Base-by-base conservation (phyloP, 257 asterid species). In the Paulownia fortunei region DNA sequence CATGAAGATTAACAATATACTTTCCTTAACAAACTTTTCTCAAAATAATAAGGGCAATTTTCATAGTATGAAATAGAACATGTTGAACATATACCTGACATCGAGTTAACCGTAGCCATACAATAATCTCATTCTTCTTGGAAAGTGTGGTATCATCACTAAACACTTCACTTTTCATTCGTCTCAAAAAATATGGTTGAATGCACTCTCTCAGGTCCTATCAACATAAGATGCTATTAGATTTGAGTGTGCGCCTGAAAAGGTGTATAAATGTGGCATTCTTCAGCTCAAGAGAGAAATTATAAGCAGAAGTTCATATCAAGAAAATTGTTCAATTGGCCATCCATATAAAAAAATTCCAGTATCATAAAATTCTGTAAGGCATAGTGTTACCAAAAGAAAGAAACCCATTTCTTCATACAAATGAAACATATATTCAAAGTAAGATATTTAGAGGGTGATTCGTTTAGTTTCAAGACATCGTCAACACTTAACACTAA, bases 101-200 rank as follows among this genome's bases (percentile, higher is more conserved):
- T 66, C 77, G 87, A 36, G 98, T 95, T 83, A 95, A 85, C 73
- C 80, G 88, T 79, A 95, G 86, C 99, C 99, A 95, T 67, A 95
- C 94, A 81, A 93, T 90, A 44, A 95, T 78, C 87, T 95, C 99
- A 77, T 88, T 87, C 96, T 95, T 95, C 91, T 95, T 91, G 60
- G 99, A 93, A 76, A 95, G 94, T 78, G 86, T 82, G 61, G 78
- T 36, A 61, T 81, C 85, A 76, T 89, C 92, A 8, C 71, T 44
- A 79, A 93, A 92, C 65, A 95, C 97, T 71, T 95, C 99, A 88
- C 90, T 90, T 82, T 95, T 95, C 92, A 95, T 69, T 66, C 99
- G 96, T 81, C 99, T 89, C 82, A 95, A 74, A 83, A 95, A 95
- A 77, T 91, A 93, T 72, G 99, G 99, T 72, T 95, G 91, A 76